Evolutionary conservation across 225 moss, liverwort and hornwort species (phyloP).

Genomic region (Pseudisothecium myosuroides): DNA sequence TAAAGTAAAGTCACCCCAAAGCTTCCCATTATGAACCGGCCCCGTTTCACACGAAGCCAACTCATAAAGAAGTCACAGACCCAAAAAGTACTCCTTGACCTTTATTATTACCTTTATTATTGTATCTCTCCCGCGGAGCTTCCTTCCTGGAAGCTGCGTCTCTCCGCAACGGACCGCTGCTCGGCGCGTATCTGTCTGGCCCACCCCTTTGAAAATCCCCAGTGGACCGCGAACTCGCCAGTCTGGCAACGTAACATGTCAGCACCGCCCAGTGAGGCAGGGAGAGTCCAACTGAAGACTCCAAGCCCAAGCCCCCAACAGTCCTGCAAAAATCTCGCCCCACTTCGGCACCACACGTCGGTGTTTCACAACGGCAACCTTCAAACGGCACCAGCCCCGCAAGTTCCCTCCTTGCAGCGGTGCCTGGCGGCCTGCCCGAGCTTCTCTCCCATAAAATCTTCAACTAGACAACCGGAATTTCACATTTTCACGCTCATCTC

Average conservation of each 20-base stretch:
- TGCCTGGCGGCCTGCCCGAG: neutral
- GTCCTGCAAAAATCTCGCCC: neutral
- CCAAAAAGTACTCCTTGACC: neutral
- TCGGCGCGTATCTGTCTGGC: neutral
- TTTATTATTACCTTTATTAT: neutral
- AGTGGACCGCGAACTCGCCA: neutral
- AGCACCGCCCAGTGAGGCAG: neutral
- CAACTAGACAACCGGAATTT: fast-evolving
- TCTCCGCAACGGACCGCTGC: neutral
- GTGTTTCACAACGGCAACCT: neutral
- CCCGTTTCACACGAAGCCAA: neutral
- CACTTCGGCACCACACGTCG: neutral
- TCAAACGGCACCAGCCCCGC: neutral
- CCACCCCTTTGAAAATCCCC: neutral
- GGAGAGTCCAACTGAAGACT: too few species aligned
- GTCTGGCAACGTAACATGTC: neutral
- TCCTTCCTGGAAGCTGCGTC: neutral
- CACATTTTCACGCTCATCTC: neutral
- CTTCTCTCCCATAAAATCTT: neutral
- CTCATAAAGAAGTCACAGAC: neutral
- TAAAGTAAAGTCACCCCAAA: neutral
- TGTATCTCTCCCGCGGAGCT: neutral
- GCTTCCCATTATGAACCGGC: neutral
- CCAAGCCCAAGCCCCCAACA: neutral
- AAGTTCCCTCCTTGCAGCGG: neutral